These are phyloP conservation scores for Aureobasidium lini DNA, from an alignment of 2,329 filamentous ascomycete genomes.

Conservation along the genomic window DNA sequence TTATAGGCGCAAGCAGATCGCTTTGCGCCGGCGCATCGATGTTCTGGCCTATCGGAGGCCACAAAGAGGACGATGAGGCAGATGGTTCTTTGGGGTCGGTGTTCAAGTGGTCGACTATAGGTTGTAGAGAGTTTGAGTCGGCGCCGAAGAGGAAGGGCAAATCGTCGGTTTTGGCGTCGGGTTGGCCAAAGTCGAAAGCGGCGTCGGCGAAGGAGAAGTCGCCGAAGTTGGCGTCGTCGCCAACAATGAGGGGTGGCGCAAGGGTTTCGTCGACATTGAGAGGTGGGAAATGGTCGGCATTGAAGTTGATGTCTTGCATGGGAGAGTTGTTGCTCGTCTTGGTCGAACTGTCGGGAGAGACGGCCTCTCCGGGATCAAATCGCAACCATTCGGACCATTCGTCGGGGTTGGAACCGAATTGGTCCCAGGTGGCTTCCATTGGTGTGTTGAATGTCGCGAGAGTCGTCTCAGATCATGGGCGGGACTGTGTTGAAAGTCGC, in stretches of 20 bases:
- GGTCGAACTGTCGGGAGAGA: slow-evolving; percentile 27
- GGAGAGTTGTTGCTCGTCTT: slow-evolving; percentile 30
- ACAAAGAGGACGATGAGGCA: neutral
- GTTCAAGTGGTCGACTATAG: slow-evolving; percentile 17
- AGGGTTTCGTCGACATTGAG: slow-evolving; percentile 20
- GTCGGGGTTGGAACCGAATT: slow-evolving; percentile 19
- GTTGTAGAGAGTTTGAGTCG: slow-evolving; percentile 9
- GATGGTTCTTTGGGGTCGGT: slow-evolving; percentile 18
- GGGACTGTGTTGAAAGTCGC: slow-evolving; percentile 5
- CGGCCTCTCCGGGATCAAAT: slow-evolving; percentile 34
- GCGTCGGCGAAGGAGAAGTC: slow-evolving; percentile 20
- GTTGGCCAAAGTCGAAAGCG: slow-evolving; percentile 24
- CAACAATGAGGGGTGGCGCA: slow-evolving; percentile 27
- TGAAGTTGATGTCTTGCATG: slow-evolving; percentile 21
- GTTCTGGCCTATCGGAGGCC: neutral
- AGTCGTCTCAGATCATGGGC: neutral
- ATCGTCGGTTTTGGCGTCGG: slow-evolving; percentile 8
- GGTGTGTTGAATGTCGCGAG: neutral
- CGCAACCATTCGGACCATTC: slow-evolving; percentile 43
- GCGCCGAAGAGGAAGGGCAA: slow-evolving; percentile 16
- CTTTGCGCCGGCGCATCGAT: slow-evolving; percentile 6
- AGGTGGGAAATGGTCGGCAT: slow-evolving; percentile 20
- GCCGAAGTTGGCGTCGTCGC: slow-evolving; percentile 25
- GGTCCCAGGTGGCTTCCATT: neutral
- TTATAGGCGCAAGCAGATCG: slow-evolving; percentile 4